Base-by-base conservation (phyloP, 345 rosid genomes). In the Eucalyptus cloeziana region DNA sequence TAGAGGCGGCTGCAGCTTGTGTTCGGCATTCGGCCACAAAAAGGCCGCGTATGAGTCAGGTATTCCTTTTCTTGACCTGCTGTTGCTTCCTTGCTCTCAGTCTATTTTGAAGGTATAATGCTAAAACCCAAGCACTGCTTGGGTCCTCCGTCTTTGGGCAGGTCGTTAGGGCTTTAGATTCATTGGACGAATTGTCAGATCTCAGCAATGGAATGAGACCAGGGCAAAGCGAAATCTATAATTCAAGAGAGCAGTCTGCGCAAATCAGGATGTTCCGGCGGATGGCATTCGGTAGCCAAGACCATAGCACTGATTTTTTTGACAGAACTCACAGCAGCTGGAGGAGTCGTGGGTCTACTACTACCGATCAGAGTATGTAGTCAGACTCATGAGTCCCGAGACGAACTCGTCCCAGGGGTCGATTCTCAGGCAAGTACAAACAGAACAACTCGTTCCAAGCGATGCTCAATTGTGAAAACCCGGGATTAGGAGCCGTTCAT, bases 41-140 rank as follows among this genome's bases (percentile, higher is more conserved):
- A 91, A 94, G 99, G 93, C 99, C 99, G 13, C 92, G 94, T 89
- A 97, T 97, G 99, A 96, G 99, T 92, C 99, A 97, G 96, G 99
- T 94, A 91, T 89, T 49, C 44, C 62, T 22, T 54, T 25, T 17
- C 79, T 49, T 54, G 44, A 31, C 15, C 69, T n/a, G 43, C 52
- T 69, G 79, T 71, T 21, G 30, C 12, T 8, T 45, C 58, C 79
- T 49, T 44, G 21, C 47, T 37, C 83, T 45, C 27, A 5, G 49
- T 30, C 43, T 16, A 19, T n/a, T 86, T 44, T 52, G 62, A 49
- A 51, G 62, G 44, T 86, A 19, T 31, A 51, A 51, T 86, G 87
- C 56, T 31, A 31, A 50, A 31, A 19, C 14, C 87, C 87, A 49
- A 49, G 56, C 87, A 49, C 40, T 86, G 90, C 17, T 5, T 49